These are phyloP conservation scores for Pilaira anomala DNA, from an alignment of 192 early-diverging fungal genomes.

Conservation along the genomic window DNA sequence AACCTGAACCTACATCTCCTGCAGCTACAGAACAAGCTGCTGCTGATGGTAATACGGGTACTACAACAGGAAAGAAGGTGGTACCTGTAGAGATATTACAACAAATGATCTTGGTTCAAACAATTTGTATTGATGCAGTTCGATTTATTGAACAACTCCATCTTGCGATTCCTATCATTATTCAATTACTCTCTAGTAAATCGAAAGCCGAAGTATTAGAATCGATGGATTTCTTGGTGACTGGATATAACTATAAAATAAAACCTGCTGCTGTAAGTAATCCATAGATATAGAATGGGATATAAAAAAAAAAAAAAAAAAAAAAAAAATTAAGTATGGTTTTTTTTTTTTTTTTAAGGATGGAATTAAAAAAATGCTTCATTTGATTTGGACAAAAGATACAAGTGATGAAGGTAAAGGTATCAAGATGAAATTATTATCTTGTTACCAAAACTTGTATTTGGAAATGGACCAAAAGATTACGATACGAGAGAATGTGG, in stretches of 20 bases:
- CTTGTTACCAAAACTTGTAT: conserved; percentile 78
- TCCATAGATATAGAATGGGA: background rate
- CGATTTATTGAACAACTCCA: conserved; percentile 82
- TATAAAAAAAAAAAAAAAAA: background rate
- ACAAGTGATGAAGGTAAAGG: conserved; percentile 70
- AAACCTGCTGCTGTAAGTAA: conserved; percentile 68
- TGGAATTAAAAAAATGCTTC: conserved; percentile 91
- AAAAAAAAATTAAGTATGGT: too few species aligned
- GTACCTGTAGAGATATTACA: conserved; percentile 49
- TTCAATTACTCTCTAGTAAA: conserved; percentile 84
- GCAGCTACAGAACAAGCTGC: background rate
- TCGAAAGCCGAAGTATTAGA: conserved; percentile 93
- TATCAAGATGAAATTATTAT: conserved; percentile 69
- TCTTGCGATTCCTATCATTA: conserved; percentile 68
- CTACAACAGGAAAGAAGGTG: conserved; percentile 26
- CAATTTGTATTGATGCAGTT: conserved; percentile 89
- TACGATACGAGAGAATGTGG: conserved; percentile 56
- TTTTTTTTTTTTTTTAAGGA: conserved; percentile 55
- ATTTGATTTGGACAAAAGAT: conserved; percentile 85
- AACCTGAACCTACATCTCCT: background rate
- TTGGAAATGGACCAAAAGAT: conserved; percentile 57
- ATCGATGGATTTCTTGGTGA: conserved; percentile 93
- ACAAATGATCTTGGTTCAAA: conserved; percentile 50
- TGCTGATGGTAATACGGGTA: conserved; percentile 19
- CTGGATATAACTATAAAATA: conserved; percentile 79